These are phyloP conservation scores for Starmera quercuum DNA, from an alignment of 805 yeast species.

Conservation along the genomic window DNA sequence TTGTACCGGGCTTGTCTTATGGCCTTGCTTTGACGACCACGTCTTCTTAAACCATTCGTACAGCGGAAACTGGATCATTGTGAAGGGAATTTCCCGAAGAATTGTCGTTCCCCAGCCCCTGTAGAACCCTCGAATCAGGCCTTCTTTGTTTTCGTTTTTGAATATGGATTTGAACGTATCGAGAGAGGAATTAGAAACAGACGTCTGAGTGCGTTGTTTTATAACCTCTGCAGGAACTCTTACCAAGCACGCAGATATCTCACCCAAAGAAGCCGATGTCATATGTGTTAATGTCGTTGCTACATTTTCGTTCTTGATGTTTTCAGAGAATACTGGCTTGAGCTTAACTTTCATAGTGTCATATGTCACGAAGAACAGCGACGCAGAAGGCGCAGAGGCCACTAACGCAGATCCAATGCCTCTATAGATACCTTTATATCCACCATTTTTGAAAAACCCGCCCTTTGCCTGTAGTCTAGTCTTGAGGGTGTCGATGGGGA, in stretches of 20 bases:
- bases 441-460: constrained; percentile 90
- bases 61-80: constrained; percentile 90
- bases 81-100: constrained; percentile 93
- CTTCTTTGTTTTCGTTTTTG: constrained; percentile 67
- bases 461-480: constrained; percentile 94
- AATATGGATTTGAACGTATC: constrained; percentile 60
- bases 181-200: constrained; percentile 45
- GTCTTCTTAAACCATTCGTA: constrained; percentile 72
- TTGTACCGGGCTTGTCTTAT: constrained; percentile 50
- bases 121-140: constrained; percentile 69
- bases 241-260: constrained; percentile 85
- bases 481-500: constrained; percentile 93
- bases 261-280: constrained; percentile 86
- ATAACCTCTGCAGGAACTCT: constrained; percentile 96
- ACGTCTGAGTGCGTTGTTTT: constrained; percentile 89
- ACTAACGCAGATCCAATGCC: constrained; percentile 92
- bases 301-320: constrained; percentile 17
- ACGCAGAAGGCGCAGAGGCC: constrained; percentile 89
- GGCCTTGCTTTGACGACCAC: constrained; percentile 39
- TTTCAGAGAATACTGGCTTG: constrained; percentile 25
- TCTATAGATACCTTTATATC: constrained; percentile 81
- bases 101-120: constrained; percentile 93
- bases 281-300: constrained; percentile 56
- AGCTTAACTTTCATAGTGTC: constrained; percentile 58
- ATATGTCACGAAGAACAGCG: constrained; percentile 75